Conservation (phyloP, 306 rosid genomes). For the Acacia melanoxylon region DNA sequence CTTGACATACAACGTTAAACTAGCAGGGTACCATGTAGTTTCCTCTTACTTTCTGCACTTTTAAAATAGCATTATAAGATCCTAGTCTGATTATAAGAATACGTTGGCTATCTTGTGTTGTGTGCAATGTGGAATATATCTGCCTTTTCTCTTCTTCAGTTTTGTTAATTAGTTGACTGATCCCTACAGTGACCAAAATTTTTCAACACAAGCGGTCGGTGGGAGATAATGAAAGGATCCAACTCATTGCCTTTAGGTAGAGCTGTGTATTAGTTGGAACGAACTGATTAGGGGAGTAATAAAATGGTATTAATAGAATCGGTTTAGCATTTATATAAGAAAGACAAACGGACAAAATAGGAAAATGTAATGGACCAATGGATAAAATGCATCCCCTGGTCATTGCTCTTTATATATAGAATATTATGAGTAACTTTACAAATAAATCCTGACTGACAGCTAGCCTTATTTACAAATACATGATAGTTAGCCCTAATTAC, state of each 20-base stretch:
- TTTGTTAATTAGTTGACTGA: background rate
- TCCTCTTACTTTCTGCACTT: conserved; percentile 6
- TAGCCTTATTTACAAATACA: no score
- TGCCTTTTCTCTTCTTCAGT: background rate
- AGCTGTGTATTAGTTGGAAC: background rate
- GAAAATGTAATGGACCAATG: no score
- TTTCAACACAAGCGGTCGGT: background rate
- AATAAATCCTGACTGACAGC: no score
- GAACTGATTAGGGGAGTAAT: background rate
- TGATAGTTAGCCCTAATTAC: no score
- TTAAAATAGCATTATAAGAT: background rate
- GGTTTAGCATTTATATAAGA: background rate
- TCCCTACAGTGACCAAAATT: background rate
- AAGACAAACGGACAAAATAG: no score
- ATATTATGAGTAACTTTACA: no score
- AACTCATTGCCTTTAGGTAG: background rate
- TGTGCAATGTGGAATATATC: background rate
- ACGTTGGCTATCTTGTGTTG: background rate
- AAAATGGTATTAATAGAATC: background rate
- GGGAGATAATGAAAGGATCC: background rate
- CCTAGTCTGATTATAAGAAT: background rate
- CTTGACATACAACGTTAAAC: background rate
- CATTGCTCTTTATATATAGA: no score
- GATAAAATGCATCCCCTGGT: no score
- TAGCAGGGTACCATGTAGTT: background rate